Percentiles rank a stretch among this genome's conserved stretches.
phyloP scores from a whole-genome alignment of 495 filamentous ascomycete genomes.

The Penicillium canescens region DNA sequence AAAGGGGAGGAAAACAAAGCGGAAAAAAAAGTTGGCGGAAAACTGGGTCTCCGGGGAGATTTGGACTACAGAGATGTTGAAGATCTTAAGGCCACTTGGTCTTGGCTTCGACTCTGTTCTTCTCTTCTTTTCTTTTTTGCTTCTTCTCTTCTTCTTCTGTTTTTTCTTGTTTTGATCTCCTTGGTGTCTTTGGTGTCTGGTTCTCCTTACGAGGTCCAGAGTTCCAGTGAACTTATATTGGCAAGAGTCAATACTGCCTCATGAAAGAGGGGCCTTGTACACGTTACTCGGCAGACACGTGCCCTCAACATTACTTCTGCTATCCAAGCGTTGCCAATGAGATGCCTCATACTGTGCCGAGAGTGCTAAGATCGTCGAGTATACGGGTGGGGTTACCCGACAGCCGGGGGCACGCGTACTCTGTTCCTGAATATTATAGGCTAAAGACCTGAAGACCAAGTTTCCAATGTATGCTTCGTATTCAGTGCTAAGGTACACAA shows the following conservation, averaged over 20 bases:
- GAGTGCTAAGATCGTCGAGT: slow-evolving; percentile 12
- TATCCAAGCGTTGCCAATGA: slow-evolving; percentile 20
- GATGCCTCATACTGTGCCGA: not conserved
- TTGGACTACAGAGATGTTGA: not conserved
- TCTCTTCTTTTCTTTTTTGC: slow-evolving; percentile 7
- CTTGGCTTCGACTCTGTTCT: not conserved
- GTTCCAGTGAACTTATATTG: no score
- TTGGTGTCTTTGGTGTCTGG: not conserved
- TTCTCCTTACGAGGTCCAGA: no score
- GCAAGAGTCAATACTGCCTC: no score
- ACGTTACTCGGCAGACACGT: slow-evolving; percentile 4
- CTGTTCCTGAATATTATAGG: no score
- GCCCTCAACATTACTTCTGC: slow-evolving; percentile 1
- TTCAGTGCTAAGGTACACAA: slow-evolving; percentile 26
- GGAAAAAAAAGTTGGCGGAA: not conserved
- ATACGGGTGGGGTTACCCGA: slow-evolving; percentile 25
- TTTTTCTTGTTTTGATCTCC: not conserved
- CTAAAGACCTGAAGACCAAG: not conserved
- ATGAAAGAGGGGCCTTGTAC: not conserved
- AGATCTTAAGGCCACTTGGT: slow-evolving; percentile 7
- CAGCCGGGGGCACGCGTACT: not conserved
- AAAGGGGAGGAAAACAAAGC: not conserved
- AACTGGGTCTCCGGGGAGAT: not conserved
- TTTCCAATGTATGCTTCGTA: slow-evolving; percentile 9
- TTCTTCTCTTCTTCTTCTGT: not conserved